Conservation (phyloP, 805 yeast genomes). For the Monosporozyma unispora region DNA sequence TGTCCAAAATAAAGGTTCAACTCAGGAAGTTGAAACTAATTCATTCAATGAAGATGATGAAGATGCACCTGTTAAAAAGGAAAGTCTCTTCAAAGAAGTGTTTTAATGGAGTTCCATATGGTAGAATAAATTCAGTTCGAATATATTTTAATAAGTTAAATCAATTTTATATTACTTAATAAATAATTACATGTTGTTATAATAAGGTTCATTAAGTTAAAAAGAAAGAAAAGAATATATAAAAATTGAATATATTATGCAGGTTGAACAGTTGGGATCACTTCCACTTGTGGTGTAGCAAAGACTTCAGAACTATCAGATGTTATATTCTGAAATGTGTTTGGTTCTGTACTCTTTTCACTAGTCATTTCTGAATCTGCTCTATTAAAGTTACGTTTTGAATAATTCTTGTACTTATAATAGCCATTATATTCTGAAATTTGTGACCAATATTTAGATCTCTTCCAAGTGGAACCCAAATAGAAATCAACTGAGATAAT, state of each 20-base stretch:
- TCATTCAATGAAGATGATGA: slow-evolving; percentile 1
- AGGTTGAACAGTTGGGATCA: neutral
- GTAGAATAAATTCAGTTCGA: neutral
- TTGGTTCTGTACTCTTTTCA: neutral
- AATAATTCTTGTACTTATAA: slow-evolving; percentile 17
- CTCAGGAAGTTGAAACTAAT: slow-evolving; percentile 22
- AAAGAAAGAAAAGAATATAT: neutral
- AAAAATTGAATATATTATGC: neutral
- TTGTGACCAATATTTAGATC: slow-evolving; percentile 19
- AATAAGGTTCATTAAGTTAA: neutral
- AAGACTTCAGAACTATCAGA: neutral
- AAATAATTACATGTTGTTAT: neutral
- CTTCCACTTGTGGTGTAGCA: neutral
- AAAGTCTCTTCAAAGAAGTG: slow-evolving; percentile 24
- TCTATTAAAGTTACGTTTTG: slow-evolving; percentile 3
- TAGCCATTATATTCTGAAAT: neutral
- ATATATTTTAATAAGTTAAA: neutral
- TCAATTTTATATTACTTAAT: too few relatives aligned
- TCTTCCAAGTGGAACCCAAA: slow-evolving; percentile 38
- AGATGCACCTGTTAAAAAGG: neutral
- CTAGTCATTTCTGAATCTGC: neutral
- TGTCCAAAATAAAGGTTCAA: slow-evolving; percentile 6
- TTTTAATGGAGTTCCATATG: slow-evolving; percentile 10
- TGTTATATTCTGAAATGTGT: neutral
- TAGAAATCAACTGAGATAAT: slow-evolving; percentile 61